These are phyloP conservation scores for Artemisia tridentata DNA, from an alignment of 129 eudicot genomes.

Conservation along the genomic window DNA sequence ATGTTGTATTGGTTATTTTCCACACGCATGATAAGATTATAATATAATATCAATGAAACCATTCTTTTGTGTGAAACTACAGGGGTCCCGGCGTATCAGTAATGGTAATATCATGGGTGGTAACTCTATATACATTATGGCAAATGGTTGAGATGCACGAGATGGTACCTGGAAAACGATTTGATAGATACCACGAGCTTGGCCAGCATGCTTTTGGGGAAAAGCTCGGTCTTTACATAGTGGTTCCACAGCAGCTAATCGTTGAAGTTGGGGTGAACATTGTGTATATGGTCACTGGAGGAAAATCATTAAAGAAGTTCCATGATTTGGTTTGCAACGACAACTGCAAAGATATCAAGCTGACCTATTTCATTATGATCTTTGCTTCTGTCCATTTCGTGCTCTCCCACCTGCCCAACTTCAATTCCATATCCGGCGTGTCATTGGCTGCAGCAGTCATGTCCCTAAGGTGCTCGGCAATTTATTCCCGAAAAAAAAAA, in stretches of 20 bases:
- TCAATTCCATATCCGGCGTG: conserved; percentile 34
- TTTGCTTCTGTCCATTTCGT: conserved; percentile 38
- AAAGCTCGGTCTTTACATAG: conserved; percentile 39
- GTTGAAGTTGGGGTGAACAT: conserved; percentile 38
- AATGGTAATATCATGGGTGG: conserved; percentile 35
- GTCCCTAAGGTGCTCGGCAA: conserved; percentile 32
- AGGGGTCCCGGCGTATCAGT: conserved; percentile 40
- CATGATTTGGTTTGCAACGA: conserved; percentile 24
- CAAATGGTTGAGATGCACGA: conserved; percentile 43
- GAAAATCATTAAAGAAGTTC: conserved; percentile 28
- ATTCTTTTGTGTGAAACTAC: conserved; percentile 12
- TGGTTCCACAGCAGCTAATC: conserved; percentile 35
- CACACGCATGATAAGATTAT: neutral
- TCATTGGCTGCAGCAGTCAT: conserved; percentile 35
- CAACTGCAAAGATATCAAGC: conserved; percentile 28
- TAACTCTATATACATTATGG: conserved; percentile 37
- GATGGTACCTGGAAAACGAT: conserved; percentile 36
- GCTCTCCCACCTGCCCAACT: conserved; percentile 36
- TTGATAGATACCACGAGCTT: conserved; percentile 48
- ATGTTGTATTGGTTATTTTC: neutral
- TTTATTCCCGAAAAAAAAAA: neutral
- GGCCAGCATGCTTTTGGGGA: conserved; percentile 41
- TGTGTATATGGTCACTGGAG: conserved; percentile 36
- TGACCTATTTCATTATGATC: conserved; percentile 51
- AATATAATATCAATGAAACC: neutral